Base-by-base conservation (phyloP, 2,329 filamentous ascomycete genomes). In the Alternaria viburni region DNA sequence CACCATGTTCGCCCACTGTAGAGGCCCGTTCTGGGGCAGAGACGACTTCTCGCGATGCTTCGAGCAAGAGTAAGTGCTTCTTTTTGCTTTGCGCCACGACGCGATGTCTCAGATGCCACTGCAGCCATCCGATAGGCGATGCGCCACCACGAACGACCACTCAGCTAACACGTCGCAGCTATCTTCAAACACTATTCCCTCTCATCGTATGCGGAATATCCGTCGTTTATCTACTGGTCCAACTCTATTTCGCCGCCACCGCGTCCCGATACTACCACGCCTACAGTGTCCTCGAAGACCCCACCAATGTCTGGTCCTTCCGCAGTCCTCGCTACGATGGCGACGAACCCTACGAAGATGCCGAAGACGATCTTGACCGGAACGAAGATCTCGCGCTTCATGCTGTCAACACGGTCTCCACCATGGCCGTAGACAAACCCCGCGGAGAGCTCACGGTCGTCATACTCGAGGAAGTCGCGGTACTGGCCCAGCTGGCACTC, bases 181-280 rank as follows among this genome's bases (percentile, higher is more conserved):
- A 92, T 79, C 87, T 97, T 57, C 90, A 92, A 80, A 88, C 92
- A 64, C 84, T 97, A 50, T 85, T 98, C 58, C 96, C 96, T 58
- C 83, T 96, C 64, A 82, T 90, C 65, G 85, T 91, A 61, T 88
- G 93, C 79, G 86, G 82, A 66, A 71, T 91, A 25, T 98, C 96
- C 7, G 78, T 94, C 69, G 77, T 91, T 56, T 85, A 89, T 70
- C 86, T 97, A 60, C 70, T 86, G 19, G 76, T 86, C 70, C 88
- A 90, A 74, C 82, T 86, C 70, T 78, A 88, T 67, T 83, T 84
- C 63, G 86, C 86, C 61, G 83, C 84, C 65, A 78, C 85, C 67
- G 81, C 59, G 2, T 65, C 83, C 69, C 83, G 84, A 81, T 84
- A 83, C 73, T 76, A 82, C 66, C 80, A 85, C 67, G 84, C 84